Evolutionary conservation across 2,329 filamentous ascomycete genomes (phyloP), one percentile per base, ranked within the genome.

Genomic region (Pyricularia sp.): DNA sequence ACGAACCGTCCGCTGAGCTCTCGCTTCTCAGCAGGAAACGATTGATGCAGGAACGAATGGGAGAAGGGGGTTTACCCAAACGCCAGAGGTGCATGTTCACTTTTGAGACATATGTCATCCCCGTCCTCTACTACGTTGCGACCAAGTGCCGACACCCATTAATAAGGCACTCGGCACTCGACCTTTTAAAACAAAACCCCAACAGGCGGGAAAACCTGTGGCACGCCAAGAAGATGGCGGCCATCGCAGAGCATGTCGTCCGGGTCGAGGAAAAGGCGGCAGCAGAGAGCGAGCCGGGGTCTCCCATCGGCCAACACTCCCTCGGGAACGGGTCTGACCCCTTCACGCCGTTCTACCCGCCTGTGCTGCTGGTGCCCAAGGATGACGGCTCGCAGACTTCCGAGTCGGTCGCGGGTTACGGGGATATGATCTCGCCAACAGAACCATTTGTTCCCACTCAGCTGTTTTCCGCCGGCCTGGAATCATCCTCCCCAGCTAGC

Each of bases 61-160:
- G 65, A 36, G 65, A 23, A 17, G 17, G 3, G 12, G 25, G 12
- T 14, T 36, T 20, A 26, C 20, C 31, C 10, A 28, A n/a, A 1
- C 66, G 63, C 28, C 50, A 64, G 30, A n/a, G 23, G 4, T 55
- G 20, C 58, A 71, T 36, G 42, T 81, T 81, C 63, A 76, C 75
- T 4, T 81, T 81, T 31, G 79, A 81, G 61, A 80, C 77, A 0
- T 78, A 80, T 20, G 65, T 81, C 0, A 74, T 81, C 4, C 76
- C 79, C 0, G 78, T 79, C 0, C 70, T 82, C 0, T 81, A 79
- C 71, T 81, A 77, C 72, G 76, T 77, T 4, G 77, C 74, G 1
- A 73, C 72, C 28, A 79, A 79, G 67, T 81, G 78, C 64, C 74
- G 79, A 0, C 80, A 81, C 70, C 83, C 76, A 0, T 72, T 77